Base-by-base conservation (phyloP, 805 yeast genomes). In the Metschnikowia continentalis region DNA sequence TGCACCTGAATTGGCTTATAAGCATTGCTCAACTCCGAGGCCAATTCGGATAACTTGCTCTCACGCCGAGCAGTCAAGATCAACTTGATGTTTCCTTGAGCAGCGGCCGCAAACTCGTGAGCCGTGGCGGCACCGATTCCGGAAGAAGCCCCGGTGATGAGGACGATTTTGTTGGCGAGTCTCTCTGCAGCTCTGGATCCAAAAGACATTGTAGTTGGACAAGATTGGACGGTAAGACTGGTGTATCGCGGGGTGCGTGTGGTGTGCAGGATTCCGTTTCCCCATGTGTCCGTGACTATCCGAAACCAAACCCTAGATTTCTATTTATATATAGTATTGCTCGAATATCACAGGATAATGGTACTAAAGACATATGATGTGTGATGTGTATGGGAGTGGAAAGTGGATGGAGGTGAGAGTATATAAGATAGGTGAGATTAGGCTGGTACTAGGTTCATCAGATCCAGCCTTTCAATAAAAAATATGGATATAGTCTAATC, bases 71-170 rank as follows among this genome's bases (percentile, higher is more conserved):
- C 76, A 5, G 74, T 67, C 53, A 71, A 63, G 35, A 71, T 62
- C 51, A 71, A 63, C 54, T 59, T 68, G 52, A 71, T 63, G 35
- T 68, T 58, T 17, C 76, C 76, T 49, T 69, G 64, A 37, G 74
- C 63, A 19, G 75, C 74, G 20, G 75, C 82, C 40, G 96, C 94
- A 58, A 89, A 83, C 65, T 91, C 96, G 43, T 77, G 69, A 14
- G 97, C 98, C 10, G 97, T 90, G 48, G 96, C 94, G 58, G 82
- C 82, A 11, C 98, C 99, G 61, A 92, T 92, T 50, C 98, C 98
- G 14, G 96, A 83, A 23, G 96, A 88, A 6, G 98, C 98, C 55
- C 98, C 98, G n/a, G 98, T 71, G 42, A 71, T 68, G 39, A 71
- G 61, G 8, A 71, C 56, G 49, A 67, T 64, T 54, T 69, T 69